Evolutionary conservation across 495 filamentous ascomycete species (phyloP).

Genomic region (Margaritispora aquatica): DNA sequence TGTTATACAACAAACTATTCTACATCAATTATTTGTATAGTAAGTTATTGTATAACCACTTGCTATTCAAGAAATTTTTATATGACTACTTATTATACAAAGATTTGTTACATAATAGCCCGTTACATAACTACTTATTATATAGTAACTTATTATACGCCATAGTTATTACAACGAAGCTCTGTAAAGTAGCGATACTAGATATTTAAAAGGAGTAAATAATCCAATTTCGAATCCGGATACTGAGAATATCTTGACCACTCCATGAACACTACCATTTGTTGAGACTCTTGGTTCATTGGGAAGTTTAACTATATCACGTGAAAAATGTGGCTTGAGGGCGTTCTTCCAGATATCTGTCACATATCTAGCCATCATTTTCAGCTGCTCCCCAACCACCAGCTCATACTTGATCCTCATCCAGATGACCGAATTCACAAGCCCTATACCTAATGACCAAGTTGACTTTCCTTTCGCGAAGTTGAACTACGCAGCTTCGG

Average conservation of each 20-base stretch:
- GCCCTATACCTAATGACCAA: not conserved
- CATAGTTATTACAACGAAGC: not conserved
- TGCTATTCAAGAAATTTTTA: not conserved
- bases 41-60: not conserved
- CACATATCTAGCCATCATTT: not conserved
- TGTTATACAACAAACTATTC: not conserved
- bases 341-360: not conserved
- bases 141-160: not conserved
- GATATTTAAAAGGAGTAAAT: not conserved
- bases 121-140: conserved; percentile 5
- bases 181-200: not conserved
- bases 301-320: not conserved
- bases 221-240: not conserved
- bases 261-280: not conserved
- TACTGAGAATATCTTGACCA: not conserved
- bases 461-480: not conserved
- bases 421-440: not conserved
- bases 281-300: not conserved
- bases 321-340: not conserved
- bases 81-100: conserved; percentile 3
- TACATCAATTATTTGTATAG: not conserved
- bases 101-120: conserved; percentile 1
- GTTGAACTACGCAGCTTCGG: not conserved
- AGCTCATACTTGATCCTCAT: not conserved
- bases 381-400: not conserved